phyloP scores from a whole-genome alignment of 1,284 basidiomycete species.

The Trametes sp. region DNA sequence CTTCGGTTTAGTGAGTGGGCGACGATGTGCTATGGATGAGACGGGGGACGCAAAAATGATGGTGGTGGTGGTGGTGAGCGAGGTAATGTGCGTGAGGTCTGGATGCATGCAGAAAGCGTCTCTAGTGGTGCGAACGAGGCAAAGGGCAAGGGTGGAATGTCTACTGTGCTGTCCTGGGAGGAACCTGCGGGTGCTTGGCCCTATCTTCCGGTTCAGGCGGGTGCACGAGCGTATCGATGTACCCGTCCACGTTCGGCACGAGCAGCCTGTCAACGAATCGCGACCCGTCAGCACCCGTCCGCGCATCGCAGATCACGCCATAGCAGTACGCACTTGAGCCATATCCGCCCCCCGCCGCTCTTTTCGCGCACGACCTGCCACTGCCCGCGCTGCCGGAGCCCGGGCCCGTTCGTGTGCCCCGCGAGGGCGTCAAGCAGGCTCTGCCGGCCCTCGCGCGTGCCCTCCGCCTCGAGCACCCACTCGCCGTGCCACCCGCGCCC shows the following conservation, averaged over 20 bases:
- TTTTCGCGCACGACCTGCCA: slow-evolving; percentile 73
- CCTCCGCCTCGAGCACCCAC: slow-evolving; percentile 79
- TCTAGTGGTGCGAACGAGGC: slow-evolving; percentile 1
- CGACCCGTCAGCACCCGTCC: not conserved
- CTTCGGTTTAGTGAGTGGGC: slow-evolving; percentile 1
- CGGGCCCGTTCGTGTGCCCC: slow-evolving; percentile 34
- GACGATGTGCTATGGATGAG: not conserved
- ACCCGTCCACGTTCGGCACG: slow-evolving; percentile 30
- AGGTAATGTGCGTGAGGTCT: no score
- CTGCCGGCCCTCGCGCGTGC: slow-evolving; percentile 70
- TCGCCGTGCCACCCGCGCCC: slow-evolving; percentile 77
- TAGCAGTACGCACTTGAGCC: slow-evolving; percentile 60
- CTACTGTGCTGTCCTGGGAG: slow-evolving; percentile 23
- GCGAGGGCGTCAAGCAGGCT: slow-evolving; percentile 57
- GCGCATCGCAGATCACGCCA: not conserved
- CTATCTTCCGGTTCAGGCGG: slow-evolving; percentile 28
- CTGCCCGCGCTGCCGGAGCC: slow-evolving; percentile 42
- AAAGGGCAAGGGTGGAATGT: not conserved
- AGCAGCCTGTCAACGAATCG: slow-evolving; percentile 18
- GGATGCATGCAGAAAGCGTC: slow-evolving; percentile 1
- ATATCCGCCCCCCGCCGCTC: slow-evolving; percentile 62
- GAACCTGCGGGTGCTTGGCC: slow-evolving; percentile 2
- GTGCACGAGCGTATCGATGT: slow-evolving; percentile 31
- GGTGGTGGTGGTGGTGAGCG: not conserved
- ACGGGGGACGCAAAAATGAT: not conserved